Percentiles rank a stretch among this genome's conserved stretches.
Evolutionary conservation across 805 yeast genomes (phyloP).

Genomic region (Schizosaccharomyces osmophilus): DNA sequence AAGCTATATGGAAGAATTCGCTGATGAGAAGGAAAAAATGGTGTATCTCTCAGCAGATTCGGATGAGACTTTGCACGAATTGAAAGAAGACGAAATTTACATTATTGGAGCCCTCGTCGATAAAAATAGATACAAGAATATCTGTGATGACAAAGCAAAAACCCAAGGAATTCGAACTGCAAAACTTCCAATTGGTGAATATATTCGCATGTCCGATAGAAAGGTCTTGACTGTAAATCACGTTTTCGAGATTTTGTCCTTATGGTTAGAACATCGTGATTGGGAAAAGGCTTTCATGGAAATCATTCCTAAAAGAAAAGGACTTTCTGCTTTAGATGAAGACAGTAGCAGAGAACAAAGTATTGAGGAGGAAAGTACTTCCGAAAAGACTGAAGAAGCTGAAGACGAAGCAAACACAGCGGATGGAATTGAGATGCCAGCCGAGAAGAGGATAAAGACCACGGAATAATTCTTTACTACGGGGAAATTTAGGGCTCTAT

Average conservation of each 20-base stretch:
- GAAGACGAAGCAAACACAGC: too few relatives aligned
- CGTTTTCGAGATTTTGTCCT: constrained; percentile 67
- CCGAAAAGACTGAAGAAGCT: too few relatives aligned
- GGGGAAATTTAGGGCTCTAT: too few relatives aligned
- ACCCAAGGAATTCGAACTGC: constrained; percentile 45
- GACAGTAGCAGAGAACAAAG: too few relatives aligned
- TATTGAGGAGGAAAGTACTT: too few relatives aligned
- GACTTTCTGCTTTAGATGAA: neutral
- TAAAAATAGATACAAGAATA: constrained; percentile 41
- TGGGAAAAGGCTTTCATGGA: constrained; percentile 74
- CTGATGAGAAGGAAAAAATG: constrained; percentile 9
- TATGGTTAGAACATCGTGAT: constrained; percentile 52
- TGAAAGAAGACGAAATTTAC: constrained; percentile 51
- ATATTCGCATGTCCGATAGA: constrained; percentile 59
- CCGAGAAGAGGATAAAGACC: too few relatives aligned
- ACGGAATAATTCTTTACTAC: too few relatives aligned
- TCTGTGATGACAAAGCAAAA: constrained; percentile 65
- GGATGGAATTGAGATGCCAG: too few relatives aligned
- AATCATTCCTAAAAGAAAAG: constrained; percentile 65
- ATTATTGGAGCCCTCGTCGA: constrained; percentile 92
- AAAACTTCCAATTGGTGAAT: constrained; percentile 69
- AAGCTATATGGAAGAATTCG: constrained; percentile 16
- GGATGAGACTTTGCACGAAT: constrained; percentile 34
- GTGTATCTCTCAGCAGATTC: constrained; percentile 77
- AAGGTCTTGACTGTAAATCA: constrained; percentile 82